phyloP scores from a whole-genome alignment of 208 protist genomes.

The Zelonia costaricensis region DNA sequence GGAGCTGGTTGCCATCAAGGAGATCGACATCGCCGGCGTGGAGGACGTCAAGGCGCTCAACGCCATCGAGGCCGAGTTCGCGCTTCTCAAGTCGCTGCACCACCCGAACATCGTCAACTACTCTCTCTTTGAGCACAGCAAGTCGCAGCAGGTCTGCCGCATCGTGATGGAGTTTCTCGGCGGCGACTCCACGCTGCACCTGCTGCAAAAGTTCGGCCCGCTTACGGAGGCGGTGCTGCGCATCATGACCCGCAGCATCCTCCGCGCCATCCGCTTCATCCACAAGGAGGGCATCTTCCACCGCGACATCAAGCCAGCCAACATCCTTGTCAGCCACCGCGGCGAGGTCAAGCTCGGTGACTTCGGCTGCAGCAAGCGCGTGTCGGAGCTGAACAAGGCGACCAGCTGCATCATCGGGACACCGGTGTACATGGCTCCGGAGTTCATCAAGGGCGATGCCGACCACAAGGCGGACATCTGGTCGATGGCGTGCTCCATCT shows the following conservation, averaged over 20 bases:
- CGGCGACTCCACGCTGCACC: slow-evolving; percentile 78
- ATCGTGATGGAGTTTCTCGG: slow-evolving; percentile 91
- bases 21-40: slow-evolving; percentile 81
- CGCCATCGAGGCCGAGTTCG: slow-evolving; percentile 86
- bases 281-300: slow-evolving; percentile 91
- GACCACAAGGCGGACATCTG: slow-evolving; percentile 89
- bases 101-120: slow-evolving; percentile 92
- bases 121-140: slow-evolving; percentile 86
- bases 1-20: slow-evolving; percentile 89
- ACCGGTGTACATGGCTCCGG: slow-evolving; percentile 90
- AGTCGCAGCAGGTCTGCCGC: slow-evolving; percentile 82
- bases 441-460: slow-evolving; percentile 85
- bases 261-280: slow-evolving; percentile 86
- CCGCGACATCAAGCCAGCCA: slow-evolving; percentile 92
- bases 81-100: slow-evolving; percentile 71
- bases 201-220: slow-evolving; percentile 82
- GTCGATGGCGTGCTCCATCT: slow-evolving; percentile 87
- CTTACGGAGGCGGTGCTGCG: slow-evolving; percentile 81
- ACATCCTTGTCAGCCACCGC: slow-evolving; percentile 85
- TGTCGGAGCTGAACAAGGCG: slow-evolving; percentile 82
- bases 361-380: slow-evolving; percentile 91
- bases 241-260: slow-evolving; percentile 64
- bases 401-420: slow-evolving; percentile 88
- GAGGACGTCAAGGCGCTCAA: slow-evolving; percentile 71
- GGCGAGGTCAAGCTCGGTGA: slow-evolving; percentile 92